Evolutionary conservation across 331 rosid genomes (phyloP).

Genomic region (Erythrophleum ivorense): DNA sequence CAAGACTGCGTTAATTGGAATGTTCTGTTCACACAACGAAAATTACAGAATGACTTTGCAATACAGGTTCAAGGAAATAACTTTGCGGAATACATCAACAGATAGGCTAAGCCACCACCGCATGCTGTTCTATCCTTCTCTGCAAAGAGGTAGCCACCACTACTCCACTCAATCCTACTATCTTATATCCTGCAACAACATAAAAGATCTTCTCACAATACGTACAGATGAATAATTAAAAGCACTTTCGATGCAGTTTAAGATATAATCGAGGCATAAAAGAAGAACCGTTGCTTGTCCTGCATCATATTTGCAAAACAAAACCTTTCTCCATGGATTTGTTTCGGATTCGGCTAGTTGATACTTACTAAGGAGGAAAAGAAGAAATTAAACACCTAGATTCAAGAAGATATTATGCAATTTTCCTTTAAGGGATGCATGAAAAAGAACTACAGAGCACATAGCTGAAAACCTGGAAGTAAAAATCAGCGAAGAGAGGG

Average conservation of each 20-base stretch:
- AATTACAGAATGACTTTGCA: constrained; percentile 94
- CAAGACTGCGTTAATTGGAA: neutral
- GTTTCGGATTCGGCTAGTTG: neutral
- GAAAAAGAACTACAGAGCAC: neutral
- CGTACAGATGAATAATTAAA: neutral
- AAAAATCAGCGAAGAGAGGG: neutral
- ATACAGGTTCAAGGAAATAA: constrained; percentile 80
- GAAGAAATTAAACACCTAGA: neutral
- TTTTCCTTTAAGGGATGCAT: neutral
- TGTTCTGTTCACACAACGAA: constrained; percentile 14
- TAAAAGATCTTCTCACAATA: constrained; percentile 35
- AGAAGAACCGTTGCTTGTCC: neutral
- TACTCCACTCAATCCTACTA: neutral
- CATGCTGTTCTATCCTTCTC: constrained; percentile 82
- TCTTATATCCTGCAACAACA: constrained; percentile 48
- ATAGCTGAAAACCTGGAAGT: neutral
- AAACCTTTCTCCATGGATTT: neutral
- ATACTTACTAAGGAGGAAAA: neutral
- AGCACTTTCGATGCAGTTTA: neutral
- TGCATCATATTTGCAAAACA: neutral
- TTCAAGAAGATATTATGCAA: neutral
- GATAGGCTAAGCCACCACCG: constrained; percentile 86
- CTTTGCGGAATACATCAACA: constrained; percentile 79
- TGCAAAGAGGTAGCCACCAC: constrained; percentile 44
- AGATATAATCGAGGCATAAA: neutral